Conservation (phyloP, 352 stramenopile species). For the Peronosclerospora sorghi region DNA sequence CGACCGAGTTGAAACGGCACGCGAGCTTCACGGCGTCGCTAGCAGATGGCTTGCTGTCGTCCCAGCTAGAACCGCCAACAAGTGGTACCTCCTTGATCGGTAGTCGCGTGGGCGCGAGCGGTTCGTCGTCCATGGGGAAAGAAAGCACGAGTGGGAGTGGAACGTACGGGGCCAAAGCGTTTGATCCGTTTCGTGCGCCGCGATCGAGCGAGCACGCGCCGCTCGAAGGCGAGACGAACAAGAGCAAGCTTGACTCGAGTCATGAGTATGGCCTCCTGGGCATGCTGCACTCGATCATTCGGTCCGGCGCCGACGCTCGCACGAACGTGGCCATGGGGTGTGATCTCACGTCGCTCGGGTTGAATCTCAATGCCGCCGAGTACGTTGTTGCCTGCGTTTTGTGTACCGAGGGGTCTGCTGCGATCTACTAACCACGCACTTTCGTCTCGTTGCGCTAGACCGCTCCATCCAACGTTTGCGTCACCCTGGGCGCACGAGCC, state of each 20-base stretch:
- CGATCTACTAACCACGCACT: too few relatives aligned
- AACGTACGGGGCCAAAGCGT: constrained; percentile 47
- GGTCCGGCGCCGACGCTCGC: constrained; percentile 50
- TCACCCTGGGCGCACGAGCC: constrained; percentile 68
- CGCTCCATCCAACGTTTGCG: constrained; percentile 71
- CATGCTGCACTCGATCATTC: constrained; percentile 74
- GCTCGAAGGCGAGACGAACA: constrained; percentile 20
- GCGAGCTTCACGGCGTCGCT: constrained; percentile 60
- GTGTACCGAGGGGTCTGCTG: too few relatives aligned
- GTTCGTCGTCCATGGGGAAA: constrained; percentile 1
- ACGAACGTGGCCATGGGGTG: constrained; percentile 70
- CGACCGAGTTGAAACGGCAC: constrained; percentile 50
- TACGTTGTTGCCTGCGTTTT: too few relatives aligned
- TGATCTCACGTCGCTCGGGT: constrained; percentile 69
- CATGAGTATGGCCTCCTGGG: constrained; percentile 73
- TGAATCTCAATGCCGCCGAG: constrained; percentile 81
- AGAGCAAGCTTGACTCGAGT: constrained; percentile 43
- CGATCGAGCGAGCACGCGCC: too few relatives aligned
- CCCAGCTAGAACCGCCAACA: constrained; percentile 27
- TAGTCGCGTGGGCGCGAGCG: constrained; percentile 24
- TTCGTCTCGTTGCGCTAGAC: constrained; percentile 16
- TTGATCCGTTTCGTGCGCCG: constrained; percentile 40
- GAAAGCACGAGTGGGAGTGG: constrained; percentile 19
- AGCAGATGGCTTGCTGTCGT: constrained; percentile 45
- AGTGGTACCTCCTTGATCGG: constrained; percentile 55